A percentile compares a stretch with the other conserved stretches of the same genome.
Conservation (phyloP, 2,329 filamentous ascomycete species). For the Macrophomina phaseolina region DNA sequence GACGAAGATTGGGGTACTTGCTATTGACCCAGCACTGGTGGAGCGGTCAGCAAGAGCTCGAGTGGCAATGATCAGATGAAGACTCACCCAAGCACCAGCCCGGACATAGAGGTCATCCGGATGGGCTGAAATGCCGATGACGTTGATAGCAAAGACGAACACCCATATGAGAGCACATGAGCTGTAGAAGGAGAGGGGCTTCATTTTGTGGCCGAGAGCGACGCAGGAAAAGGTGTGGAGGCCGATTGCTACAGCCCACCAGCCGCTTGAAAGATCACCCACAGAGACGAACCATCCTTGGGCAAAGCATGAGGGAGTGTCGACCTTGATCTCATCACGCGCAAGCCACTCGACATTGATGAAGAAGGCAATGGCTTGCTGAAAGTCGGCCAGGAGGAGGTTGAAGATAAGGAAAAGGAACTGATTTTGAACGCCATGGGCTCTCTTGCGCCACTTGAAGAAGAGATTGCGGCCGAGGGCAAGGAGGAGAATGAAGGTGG, state of each 20-base stretch:
- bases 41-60: slow-evolving; percentile 4
- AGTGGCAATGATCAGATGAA: neutral
- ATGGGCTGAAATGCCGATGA: slow-evolving; percentile 56
- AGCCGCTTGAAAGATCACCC: slow-evolving; percentile 69
- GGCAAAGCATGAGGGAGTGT: slow-evolving; percentile 61
- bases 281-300: slow-evolving; percentile 74
- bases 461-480: slow-evolving; percentile 56
- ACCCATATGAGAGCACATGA: slow-evolving; percentile 60
- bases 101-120: slow-evolving; percentile 62
- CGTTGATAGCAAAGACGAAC: slow-evolving; percentile 64
- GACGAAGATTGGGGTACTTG: slow-evolving; percentile 59
- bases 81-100: slow-evolving; percentile 63
- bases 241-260: slow-evolving; percentile 71
- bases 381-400: slow-evolving; percentile 70
- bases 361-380: slow-evolving; percentile 68
- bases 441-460: slow-evolving; percentile 41
- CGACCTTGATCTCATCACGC: slow-evolving; percentile 60
- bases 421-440: slow-evolving; percentile 60
- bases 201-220: slow-evolving; percentile 60
- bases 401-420: slow-evolving; percentile 74
- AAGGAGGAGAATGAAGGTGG: slow-evolving; percentile 50
- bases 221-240: slow-evolving; percentile 70
- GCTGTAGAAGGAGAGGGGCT: slow-evolving; percentile 57
- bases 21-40: slow-evolving; percentile 67
- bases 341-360: slow-evolving; percentile 66